phyloP scores from a whole-genome alignment of 1,284 basidiomycete species.

The Cryptococcus sp. region DNA sequence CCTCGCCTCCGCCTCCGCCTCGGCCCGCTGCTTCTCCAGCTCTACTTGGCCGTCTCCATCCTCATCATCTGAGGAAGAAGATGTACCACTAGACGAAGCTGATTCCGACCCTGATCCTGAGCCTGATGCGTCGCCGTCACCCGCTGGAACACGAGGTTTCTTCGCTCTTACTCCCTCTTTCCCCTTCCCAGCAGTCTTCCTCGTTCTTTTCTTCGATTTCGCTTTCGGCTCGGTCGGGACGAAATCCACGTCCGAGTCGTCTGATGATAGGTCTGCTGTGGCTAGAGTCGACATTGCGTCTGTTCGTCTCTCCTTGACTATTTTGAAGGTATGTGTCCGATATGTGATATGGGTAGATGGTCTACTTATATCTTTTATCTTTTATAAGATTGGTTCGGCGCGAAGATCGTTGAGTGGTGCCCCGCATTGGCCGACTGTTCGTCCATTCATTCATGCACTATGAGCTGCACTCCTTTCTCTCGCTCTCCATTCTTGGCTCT shows the following conservation, averaged over 20 bases:
- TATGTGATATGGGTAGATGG: no score
- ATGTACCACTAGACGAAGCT: slow-evolving; percentile 11
- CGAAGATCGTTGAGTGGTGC: no score
- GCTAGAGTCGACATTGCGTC: slow-evolving; percentile 44
- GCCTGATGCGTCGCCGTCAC: neutral
- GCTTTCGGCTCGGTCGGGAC: slow-evolving; percentile 24
- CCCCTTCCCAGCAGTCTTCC: neutral
- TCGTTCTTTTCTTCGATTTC: slow-evolving; percentile 8
- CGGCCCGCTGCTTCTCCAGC: slow-evolving; percentile 15
- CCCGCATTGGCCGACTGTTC: no score
- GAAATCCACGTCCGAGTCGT: slow-evolving; percentile 43
- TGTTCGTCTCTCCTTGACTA: neutral
- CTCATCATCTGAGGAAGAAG: slow-evolving; percentile 15
- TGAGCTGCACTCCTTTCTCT: no score
- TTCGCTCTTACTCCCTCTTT: neutral
- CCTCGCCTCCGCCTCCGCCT: slow-evolving; percentile 25
- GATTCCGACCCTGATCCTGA: slow-evolving; percentile 17
- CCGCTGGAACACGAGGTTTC: neutral
- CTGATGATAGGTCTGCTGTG: slow-evolving; percentile 38
- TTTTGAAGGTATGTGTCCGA: neutral
- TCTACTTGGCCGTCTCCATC: slow-evolving; percentile 15
- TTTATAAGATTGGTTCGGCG: no score
- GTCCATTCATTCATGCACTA: no score
- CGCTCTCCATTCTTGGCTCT: no score
- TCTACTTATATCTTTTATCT: neutral